Conservation (phyloP, 1,284 basidiomycete genomes). For the Heliocybe sulcata region DNA sequence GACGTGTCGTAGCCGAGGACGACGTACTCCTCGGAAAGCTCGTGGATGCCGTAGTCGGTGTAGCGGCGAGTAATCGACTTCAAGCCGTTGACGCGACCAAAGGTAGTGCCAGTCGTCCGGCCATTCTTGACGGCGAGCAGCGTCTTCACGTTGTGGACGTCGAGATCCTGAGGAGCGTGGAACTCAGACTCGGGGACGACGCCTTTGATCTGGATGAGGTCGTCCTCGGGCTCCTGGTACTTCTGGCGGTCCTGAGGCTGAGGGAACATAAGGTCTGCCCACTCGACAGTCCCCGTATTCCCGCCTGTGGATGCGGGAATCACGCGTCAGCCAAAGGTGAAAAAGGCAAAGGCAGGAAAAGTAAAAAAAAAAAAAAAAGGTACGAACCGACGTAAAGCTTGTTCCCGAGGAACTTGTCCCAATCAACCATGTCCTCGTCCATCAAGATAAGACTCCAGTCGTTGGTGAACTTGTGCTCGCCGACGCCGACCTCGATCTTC, state of each 20-base stretch:
- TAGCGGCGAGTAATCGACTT: conserved; percentile 18
- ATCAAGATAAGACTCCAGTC: conserved; percentile 27
- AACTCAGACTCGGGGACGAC: conserved; percentile 16
- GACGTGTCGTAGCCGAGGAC: neutral
- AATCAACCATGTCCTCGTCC: conserved; percentile 20
- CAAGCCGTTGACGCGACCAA: conserved; percentile 20
- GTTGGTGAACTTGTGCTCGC: conserved; percentile 15
- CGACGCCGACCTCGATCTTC: conserved; percentile 18
- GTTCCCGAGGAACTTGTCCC: conserved; percentile 24
- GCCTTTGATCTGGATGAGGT: conserved; percentile 19
- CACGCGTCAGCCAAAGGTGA: conserved; percentile 11
- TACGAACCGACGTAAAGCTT: conserved; percentile 24
- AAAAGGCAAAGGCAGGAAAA: conserved; percentile 11
- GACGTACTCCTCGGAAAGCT: neutral
- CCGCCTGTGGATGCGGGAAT: conserved; percentile 14
- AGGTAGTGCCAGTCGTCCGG: conserved; percentile 18
- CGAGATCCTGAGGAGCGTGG: conserved; percentile 15
- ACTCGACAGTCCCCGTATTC: conserved; percentile 18
- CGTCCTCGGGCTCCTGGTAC: conserved; percentile 18
- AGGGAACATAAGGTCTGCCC: conserved; percentile 20
- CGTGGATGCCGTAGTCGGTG: conserved; percentile 8
- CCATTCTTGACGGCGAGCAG: conserved; percentile 24
- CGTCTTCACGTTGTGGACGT: conserved; percentile 14
- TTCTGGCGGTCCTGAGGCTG: conserved; percentile 13
- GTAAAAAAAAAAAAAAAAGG: conserved; percentile 14